Base-by-base conservation (phyloP, 371 early-diverging fungal genomes). In the Mucor sp. region DNA sequence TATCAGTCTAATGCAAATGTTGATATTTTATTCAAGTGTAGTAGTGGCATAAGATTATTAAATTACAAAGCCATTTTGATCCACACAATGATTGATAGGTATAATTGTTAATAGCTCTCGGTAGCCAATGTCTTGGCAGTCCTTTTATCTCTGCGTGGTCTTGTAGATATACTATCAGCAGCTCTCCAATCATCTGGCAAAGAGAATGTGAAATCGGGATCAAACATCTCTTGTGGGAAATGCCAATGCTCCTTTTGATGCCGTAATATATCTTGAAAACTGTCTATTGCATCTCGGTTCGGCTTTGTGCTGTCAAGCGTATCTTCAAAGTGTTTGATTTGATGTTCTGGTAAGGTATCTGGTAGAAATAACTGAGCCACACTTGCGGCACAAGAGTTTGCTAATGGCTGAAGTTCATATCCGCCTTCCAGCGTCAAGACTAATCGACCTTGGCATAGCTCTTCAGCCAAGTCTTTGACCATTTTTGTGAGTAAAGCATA, bases 101-200 rank as follows among this genome's bases (percentile, higher is more conserved):
- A 41, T 41, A 17, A 12, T 17, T 17, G 17, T 41, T 41, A 74
- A 44, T 79, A 79, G 27, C 76, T 72, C 64, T 76, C 79, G 23
- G 76, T 70, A 5, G 67, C 44, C 28, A 76, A 64, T 27, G 55
- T 62, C 56, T 77, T 79, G 17, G 70, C 60, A 41, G 77, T 70
- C 57, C 75, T 74, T 48, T 71, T 74, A 35, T 84, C 81, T 27
- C 87, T 67, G 50, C 77, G 63, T 3, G 87, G 85, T 28, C 85
- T 69, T 11, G 82, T 87, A 25, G 85, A 76, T 56, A 87, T 71
- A 60, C 81, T 83, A 48, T 84, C 82, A 14, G 73, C 80, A 9
- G 85, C 85, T 67, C 82, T 81, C 88, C 88, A 87, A 56, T 85
- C 86, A 7, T 69, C 70, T 3, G 88, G 88, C 17, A 87, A 66